phyloP scores from a whole-genome alignment of 305 asterid genomes.

The Solanum hybrid region DNA sequence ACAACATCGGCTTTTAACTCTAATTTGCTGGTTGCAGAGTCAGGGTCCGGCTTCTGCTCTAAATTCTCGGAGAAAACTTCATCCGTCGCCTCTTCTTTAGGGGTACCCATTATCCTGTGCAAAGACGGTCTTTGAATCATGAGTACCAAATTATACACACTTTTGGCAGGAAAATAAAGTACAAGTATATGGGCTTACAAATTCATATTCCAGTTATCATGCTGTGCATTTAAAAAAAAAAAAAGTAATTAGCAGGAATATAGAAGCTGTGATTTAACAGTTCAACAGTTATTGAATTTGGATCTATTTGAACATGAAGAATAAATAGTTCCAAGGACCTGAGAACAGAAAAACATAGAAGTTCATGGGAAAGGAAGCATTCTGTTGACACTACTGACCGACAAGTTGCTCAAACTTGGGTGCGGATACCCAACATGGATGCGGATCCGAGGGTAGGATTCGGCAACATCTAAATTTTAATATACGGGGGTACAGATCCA shows the following conservation, averaged over 20 bases:
- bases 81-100: constrained; percentile 17
- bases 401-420: not conserved
- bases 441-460: not conserved
- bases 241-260: not conserved
- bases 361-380: not conserved
- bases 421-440: not conserved
- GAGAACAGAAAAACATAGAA: not conserved
- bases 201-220: not conserved
- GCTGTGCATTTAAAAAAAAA: not conserved
- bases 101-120: constrained; percentile 18
- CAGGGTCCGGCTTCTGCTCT: constrained; percentile 12
- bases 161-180: not conserved
- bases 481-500: not conserved
- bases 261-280: not conserved
- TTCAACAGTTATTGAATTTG: not conserved
- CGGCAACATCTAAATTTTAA: not conserved
- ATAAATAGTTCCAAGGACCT: not conserved
- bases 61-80: constrained; percentile 21
- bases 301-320: not conserved
- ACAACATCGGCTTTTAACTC: constrained; percentile 18
- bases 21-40: constrained; percentile 13
- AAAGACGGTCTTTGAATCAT: not conserved
- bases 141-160: not conserved
- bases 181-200: not conserved
- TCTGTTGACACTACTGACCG: not conserved